phyloP scores from a whole-genome alignment of 2,329 filamentous ascomycete genomes.

The Arthrobotrys sinensis region DNA sequence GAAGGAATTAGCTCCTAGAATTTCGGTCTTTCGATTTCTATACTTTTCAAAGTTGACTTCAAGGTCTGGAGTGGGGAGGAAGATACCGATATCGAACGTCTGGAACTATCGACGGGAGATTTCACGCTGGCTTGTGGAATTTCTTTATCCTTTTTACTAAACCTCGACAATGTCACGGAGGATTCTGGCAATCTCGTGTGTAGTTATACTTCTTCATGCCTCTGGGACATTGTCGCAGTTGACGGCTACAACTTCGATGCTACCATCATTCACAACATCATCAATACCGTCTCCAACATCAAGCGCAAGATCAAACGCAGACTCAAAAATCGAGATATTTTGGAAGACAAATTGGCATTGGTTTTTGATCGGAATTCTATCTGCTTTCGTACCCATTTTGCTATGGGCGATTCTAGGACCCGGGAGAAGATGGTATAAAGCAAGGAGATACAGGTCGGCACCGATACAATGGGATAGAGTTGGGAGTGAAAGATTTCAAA shows the following conservation, averaged over 20 bases:
- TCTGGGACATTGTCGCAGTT: slow-evolving; percentile 27
- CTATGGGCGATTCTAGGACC: slow-evolving; percentile 53
- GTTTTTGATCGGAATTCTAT: slow-evolving; percentile 47
- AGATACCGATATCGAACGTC: neutral
- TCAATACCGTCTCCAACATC: slow-evolving; percentile 21
- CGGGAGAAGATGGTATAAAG: slow-evolving; percentile 44
- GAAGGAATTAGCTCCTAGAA: slow-evolving; percentile 7
- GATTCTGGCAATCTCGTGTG: slow-evolving; percentile 51
- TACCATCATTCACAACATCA: slow-evolving; percentile 21
- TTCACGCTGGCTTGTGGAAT: slow-evolving; percentile 54
- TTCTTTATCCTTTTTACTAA: neutral
- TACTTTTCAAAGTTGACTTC: slow-evolving; percentile 9
- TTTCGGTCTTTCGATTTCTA: slow-evolving; percentile 5
- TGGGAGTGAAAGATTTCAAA: slow-evolving; percentile 50
- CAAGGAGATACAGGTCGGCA: slow-evolving; percentile 38
- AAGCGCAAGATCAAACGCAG: slow-evolving; percentile 2
- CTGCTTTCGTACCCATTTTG: slow-evolving; percentile 39
- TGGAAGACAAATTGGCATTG: slow-evolving; percentile 58
- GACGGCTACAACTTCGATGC: slow-evolving; percentile 20
- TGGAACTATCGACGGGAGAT: slow-evolving; percentile 20
- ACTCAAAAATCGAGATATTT: slow-evolving; percentile 27
- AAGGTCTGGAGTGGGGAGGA: slow-evolving; percentile 6
- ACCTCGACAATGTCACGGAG: slow-evolving; percentile 44
- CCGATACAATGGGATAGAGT: slow-evolving; percentile 50
- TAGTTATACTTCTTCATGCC: slow-evolving; percentile 32